Conservation (phyloP, 768 basidiomycete species). For the Boletus reticuloceps region DNA sequence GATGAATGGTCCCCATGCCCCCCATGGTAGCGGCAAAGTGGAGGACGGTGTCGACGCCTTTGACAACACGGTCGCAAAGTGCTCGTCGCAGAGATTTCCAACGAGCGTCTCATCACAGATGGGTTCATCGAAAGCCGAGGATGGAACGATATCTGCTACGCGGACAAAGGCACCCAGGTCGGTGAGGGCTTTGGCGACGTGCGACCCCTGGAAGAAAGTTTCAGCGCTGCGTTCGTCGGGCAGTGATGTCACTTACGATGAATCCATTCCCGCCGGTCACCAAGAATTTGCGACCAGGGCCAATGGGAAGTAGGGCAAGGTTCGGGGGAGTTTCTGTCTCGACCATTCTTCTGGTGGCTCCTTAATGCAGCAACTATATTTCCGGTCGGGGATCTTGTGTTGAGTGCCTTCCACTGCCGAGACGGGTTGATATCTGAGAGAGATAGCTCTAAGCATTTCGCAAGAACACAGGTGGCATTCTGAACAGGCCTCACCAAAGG, state of each 20-base stretch:
- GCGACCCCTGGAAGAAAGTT: conserved; percentile 44
- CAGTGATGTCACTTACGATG: conserved; percentile 37
- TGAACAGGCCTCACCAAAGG: not conserved
- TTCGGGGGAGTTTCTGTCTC: not conserved
- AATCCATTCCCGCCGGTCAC: conserved; percentile 55
- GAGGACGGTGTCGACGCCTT: conserved; percentile 43
- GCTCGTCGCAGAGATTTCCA: conserved; percentile 46
- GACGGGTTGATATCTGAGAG: not conserved
- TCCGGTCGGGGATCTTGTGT: not conserved
- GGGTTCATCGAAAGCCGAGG: conserved; percentile 18
- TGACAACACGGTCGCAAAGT: conserved; percentile 36
- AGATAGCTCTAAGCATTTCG: not conserved
- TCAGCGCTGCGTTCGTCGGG: not conserved
- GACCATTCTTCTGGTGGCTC: not conserved
- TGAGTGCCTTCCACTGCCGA: not conserved
- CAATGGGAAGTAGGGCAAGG: not conserved
- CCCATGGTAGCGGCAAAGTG: conserved; percentile 65
- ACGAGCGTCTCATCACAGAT: conserved; percentile 36
- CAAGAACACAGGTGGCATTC: not conserved
- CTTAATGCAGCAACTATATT: not conserved
- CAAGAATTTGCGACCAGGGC: conserved; percentile 26
- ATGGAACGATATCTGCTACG: conserved; percentile 40
- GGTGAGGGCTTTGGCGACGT: conserved; percentile 43
- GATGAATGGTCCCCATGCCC: conserved; percentile 62
- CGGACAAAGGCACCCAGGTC: conserved; percentile 36